Evolutionary conservation across 1,284 basidiomycete genomes (phyloP).

Genomic region (Stereum hirsutum): DNA sequence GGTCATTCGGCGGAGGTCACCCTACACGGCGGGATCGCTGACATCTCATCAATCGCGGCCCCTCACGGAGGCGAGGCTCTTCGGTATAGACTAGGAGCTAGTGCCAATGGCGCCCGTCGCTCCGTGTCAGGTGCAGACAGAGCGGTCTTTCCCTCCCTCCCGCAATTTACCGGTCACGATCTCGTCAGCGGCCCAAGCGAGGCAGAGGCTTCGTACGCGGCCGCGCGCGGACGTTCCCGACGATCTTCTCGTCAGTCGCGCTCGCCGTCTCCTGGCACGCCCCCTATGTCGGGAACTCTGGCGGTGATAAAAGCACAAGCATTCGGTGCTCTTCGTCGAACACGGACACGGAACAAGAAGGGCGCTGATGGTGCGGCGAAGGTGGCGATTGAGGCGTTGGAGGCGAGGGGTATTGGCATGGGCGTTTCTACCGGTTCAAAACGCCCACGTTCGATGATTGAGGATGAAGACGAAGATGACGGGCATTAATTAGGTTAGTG

Average conservation of each 20-base stretch:
- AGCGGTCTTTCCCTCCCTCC: conserved; percentile 36
- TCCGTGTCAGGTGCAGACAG: conserved; percentile 42
- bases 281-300: conserved; percentile 64
- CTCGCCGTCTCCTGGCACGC: conserved; percentile 59
- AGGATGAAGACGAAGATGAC: conserved; percentile 35
- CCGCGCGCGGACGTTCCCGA: conserved; percentile 11
- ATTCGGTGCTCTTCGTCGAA: conserved; percentile 72
- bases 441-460: conserved; percentile 37
- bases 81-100: conserved; percentile 53
- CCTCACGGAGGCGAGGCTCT: conserved; percentile 39
- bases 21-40: conserved; percentile 61
- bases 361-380: conserved; percentile 63
- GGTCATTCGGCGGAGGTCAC: conserved; percentile 42
- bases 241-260: conserved; percentile 29
- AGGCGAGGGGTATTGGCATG: conserved; percentile 63
- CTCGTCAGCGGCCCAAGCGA: conserved; percentile 41
- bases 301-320: conserved; percentile 83
- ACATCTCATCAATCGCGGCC: conserved; percentile 51
- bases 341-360: conserved; percentile 62
- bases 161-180: conserved; percentile 42
- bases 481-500: too few relatives aligned
- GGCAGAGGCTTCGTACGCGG: conserved; percentile 36
- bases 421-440: conserved; percentile 36
- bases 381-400: conserved; percentile 69
- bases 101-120: conserved; percentile 35